Evolutionary conservation across 202 grass and related monocot genomes (phyloP), one percentile per base, ranked within the genome.

Genomic region (Zizania palustris): DNA sequence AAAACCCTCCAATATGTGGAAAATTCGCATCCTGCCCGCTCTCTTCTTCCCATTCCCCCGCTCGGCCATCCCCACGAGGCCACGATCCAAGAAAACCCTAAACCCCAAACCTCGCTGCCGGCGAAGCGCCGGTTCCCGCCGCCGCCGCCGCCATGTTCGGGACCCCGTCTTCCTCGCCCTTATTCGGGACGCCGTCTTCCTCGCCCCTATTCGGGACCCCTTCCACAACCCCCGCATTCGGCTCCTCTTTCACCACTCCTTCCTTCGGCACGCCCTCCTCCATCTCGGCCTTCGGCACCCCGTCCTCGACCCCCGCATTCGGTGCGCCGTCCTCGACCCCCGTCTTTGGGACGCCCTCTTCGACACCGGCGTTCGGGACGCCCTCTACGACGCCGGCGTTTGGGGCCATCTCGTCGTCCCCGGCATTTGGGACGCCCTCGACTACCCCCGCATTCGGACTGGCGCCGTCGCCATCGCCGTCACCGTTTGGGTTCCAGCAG

Each of bases 401-500:
- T 13, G 83, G 85, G 5, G 70, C 82, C 20, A 43, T 81, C 7
- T 80, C 86, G 11, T 83, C 67, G 45, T 42, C 61, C 11, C 16
- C 77, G 58, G 16, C 73, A 6, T 96, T 96, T 19, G 87, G 82
- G 6, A 70, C 89, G 28, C 82, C 93, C 22, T 92, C 92, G 0
- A 65, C 85, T 43, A 70, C 83, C 3, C 77, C 81, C 22, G 80
- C 92, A 15, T 87, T 92, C 71, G 86, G 86, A 15, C 60, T 58
- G 64, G 12, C 54, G 40, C 61, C 80, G 8, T 75, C 79, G 41
- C 65, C 85, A 3, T 74, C 88, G 11, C 85, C 77, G 3, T 82
- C 85, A 13, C 82, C 79, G 13, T 83, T 91, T 34, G 82, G 84
- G 5, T 85, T 80, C 71, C 90, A 90, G 69, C 89, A 89, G 90